These are phyloP conservation scores for Claviceps lovelessii DNA, from an alignment of 2,329 filamentous ascomycete species.

Conservation along the genomic window DNA sequence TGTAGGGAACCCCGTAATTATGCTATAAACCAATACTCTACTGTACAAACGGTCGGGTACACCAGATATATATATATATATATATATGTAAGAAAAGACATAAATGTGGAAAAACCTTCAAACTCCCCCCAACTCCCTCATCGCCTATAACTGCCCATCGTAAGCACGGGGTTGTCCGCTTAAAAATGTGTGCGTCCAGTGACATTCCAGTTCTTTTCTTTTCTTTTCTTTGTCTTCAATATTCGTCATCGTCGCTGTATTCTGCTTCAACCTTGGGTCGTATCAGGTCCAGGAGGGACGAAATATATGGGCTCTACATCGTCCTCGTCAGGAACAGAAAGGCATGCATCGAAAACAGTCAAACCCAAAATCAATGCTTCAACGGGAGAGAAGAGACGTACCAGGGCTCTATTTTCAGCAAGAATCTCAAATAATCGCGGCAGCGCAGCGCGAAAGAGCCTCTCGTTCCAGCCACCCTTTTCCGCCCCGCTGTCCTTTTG, in stretches of 20 bases:
- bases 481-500: slow-evolving; percentile 29
- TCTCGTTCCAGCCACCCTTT: slow-evolving; percentile 49
- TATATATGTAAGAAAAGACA: too few relatives aligned
- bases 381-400: slow-evolving; percentile 19
- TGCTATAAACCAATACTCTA: too few relatives aligned
- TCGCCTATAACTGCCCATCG: too few relatives aligned
- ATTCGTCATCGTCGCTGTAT: slow-evolving; percentile 10
- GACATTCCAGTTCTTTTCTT: background rate
- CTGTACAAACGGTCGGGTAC: too few relatives aligned
- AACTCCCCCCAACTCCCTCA: background rate
- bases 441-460: slow-evolving; percentile 51
- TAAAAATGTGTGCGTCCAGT: background rate
- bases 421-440: slow-evolving; percentile 54
- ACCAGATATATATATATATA: too few relatives aligned
- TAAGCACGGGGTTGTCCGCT: background rate
- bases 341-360: too few relatives aligned
- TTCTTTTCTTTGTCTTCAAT: background rate
- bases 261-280: slow-evolving; percentile 14
- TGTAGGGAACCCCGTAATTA: too few relatives aligned
- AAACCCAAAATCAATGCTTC: background rate
- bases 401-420: slow-evolving; percentile 51
- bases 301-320: slow-evolving; percentile 24
- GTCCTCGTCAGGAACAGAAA: background rate
- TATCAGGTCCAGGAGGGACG: slow-evolving; percentile 26
- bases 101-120: too few relatives aligned